phyloP scores from a whole-genome alignment of 306 rosid genomes.

The Corylus americana region DNA sequence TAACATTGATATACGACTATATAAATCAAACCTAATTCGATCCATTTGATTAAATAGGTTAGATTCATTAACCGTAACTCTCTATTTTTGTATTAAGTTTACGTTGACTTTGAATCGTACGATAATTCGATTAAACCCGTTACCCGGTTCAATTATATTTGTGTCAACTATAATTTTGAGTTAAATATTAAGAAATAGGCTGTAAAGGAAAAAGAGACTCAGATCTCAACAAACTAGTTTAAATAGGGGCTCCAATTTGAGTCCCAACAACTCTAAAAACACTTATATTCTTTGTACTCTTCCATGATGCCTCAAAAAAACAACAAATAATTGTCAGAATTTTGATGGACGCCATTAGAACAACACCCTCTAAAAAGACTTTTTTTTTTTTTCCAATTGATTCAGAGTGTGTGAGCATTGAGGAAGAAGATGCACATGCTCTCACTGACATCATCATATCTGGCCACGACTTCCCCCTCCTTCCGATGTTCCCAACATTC shows the following conservation, averaged over 20 bases:
- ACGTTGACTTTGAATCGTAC: no score
- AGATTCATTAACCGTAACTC: no score
- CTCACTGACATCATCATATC: slow-evolving; percentile 61
- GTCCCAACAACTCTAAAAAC: slow-evolving; percentile 19
- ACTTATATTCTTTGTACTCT: slow-evolving; percentile 30
- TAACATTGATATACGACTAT: no score
- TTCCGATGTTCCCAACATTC: slow-evolving; percentile 63
- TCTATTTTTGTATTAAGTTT: no score
- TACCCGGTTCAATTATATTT: no score
- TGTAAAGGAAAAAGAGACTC: slow-evolving; percentile 25
- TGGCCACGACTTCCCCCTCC: slow-evolving; percentile 58
- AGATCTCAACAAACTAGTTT: slow-evolving; percentile 30
- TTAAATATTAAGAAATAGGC: not conserved
- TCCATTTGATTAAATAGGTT: no score
- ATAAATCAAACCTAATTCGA: no score
- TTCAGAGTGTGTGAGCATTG: no score
- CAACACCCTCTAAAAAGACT: no score
- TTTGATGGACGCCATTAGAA: slow-evolving; percentile 17
- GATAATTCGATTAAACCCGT: no score
- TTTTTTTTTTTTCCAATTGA: no score
- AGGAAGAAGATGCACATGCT: slow-evolving; percentile 53
- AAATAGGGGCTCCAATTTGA: slow-evolving; percentile 27
- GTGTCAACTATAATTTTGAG: no score
- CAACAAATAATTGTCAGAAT: slow-evolving; percentile 38
- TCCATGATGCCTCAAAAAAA: not conserved